Percentiles rank a stretch among this genome's conserved stretches.
phyloP scores from a whole-genome alignment of 345 rosid species.

The Odontarrhena argentea region DNA sequence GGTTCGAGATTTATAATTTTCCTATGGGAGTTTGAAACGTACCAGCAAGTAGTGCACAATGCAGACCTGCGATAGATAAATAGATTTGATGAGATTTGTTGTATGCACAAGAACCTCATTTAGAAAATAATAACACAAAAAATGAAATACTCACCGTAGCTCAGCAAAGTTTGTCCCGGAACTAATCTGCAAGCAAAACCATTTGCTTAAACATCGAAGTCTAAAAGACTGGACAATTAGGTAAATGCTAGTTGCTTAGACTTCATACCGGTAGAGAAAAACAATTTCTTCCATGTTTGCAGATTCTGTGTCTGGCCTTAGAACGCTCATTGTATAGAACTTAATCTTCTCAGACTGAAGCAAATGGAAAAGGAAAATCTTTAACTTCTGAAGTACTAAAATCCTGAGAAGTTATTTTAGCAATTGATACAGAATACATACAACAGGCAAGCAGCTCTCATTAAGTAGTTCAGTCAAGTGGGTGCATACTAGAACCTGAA shows the following conservation, averaged over 20 bases:
- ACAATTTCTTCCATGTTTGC: constrained; percentile 70
- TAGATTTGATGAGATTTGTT: constrained; percentile 21
- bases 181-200: constrained; percentile 61
- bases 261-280: constrained; percentile 76
- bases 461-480: constrained; percentile 81
- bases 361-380: constrained; percentile 9
- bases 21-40: neutral
- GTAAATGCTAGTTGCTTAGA: constrained; percentile 18
- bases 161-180: constrained; percentile 79
- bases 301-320: constrained; percentile 65
- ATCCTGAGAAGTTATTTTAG: neutral
- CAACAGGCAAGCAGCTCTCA: constrained; percentile 73
- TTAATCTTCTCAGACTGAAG: constrained; percentile 76
- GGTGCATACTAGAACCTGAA: constrained; percentile 86
- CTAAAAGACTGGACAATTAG: neutral
- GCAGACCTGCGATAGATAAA: constrained; percentile 63
- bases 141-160: constrained; percentile 67
- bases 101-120: constrained; percentile 1
- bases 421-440: constrained; percentile 40
- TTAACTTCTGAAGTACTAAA: constrained; percentile 8
- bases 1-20: neutral
- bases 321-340: constrained; percentile 91
- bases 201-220: constrained; percentile 1
- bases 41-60: constrained; percentile 92
- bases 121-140: constrained; percentile 10